Evolutionary conservation across 2,329 filamentous ascomycete species (phyloP).

Genomic region (Pseudogymnoascus pannorum): DNA sequence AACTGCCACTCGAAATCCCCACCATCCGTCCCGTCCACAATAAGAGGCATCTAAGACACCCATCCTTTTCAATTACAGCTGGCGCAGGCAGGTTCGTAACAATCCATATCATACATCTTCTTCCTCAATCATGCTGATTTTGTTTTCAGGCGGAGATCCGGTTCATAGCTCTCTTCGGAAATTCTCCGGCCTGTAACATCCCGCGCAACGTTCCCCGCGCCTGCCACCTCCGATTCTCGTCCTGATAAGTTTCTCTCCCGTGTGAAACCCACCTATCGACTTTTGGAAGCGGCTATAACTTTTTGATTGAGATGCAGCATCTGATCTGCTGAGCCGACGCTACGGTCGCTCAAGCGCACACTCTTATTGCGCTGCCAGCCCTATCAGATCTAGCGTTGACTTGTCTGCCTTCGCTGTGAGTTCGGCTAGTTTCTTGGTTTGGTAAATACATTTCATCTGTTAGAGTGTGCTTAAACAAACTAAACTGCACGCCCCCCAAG

Average conservation of each 20-base stretch:
- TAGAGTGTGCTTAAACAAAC: not conserved
- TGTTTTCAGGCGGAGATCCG: not conserved
- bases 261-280: not conserved
- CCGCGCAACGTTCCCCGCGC: not conserved
- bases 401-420: constrained; percentile 2
- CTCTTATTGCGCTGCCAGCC: not conserved
- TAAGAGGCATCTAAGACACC: not conserved
- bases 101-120: not conserved
- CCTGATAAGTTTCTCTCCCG: not conserved
- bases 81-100: constrained; percentile 3
- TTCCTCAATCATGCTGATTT: not conserved
- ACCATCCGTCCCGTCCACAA: not conserved
- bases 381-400: constrained; percentile 5
- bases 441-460: constrained; percentile 3
- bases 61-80: not conserved
- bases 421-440: not conserved
- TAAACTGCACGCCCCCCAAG: not conserved
- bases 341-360: not conserved
- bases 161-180: not conserved
- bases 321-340: constrained; percentile 5
- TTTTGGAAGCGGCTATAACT: constrained; percentile 1
- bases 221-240: not conserved
- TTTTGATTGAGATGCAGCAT: constrained; percentile 3
- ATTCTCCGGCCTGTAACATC: constrained; percentile 3
- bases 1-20: not conserved